Evolutionary conservation across 148 eudicot species (phyloP), one percentile per base, ranked within the genome.

Genomic region (Fagopyrum homotropicum): DNA sequence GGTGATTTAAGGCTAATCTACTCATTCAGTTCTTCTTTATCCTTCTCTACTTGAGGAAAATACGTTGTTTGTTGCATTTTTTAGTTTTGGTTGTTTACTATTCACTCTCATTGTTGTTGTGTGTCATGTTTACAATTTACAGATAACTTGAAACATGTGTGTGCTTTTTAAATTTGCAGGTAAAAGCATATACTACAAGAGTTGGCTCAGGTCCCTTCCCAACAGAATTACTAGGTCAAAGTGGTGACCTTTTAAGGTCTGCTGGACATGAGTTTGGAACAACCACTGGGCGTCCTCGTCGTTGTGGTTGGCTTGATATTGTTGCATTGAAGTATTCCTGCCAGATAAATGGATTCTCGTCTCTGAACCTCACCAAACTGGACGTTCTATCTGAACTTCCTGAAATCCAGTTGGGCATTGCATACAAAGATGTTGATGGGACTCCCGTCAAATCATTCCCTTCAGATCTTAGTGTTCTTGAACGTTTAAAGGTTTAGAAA

Each of bases 181-280:
- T 95, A 11, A 95, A 95, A 84, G 98, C 98, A 29, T 95, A 95
- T 79, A 95, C 98, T 45, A 95, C 97, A 43, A 92, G 98, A 78
- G 98, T 94, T 79, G 98, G 98, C 81, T 90, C 96, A 4, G 98
- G 97, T 77, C 98, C 98, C 50, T 91, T 94, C 81, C 96, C 98
- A 51, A 92, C 98, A 30, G 98, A 95, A 81, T 82, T 84, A 71
- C 79, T 90, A 85, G 98, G 96, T 76, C 81, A 89, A 79, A 89
- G 77, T 61, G 98, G 98, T 35, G 93, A 92, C 69, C 81, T 89
- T 45, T 93, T 95, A n/a, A 88, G 98, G 79, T 83, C 81, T 78
- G 97, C 98, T 75, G 98, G 98, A 50, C 98, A 95, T 73, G 98
- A 95, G 80, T 95, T 94, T 76, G 98, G 98, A 66, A 95, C 96